Base-by-base conservation (phyloP, 1,139 yeast genomes). In the Yamadazyma trypodendri region DNA sequence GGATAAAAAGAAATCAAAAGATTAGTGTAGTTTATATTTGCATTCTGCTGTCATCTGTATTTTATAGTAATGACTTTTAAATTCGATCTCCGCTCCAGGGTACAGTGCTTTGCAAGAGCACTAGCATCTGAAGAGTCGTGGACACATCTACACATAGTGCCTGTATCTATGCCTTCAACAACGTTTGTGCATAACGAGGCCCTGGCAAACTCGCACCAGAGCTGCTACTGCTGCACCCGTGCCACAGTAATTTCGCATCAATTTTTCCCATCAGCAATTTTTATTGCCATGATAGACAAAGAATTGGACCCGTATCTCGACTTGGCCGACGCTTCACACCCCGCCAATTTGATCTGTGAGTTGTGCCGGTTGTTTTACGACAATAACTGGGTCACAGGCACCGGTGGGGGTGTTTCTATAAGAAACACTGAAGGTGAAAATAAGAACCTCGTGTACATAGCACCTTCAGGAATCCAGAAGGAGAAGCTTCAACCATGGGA, bases 391-490 rank as follows among this genome's bases (percentile, higher is more conserved):
- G 94, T 88, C 45, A 84, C 96, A 0, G 97, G 97, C 4, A 90
- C 97, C 1, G 97, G 96, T 2, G 97, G 97, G 18, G 97, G 97
- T 3, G 83, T 90, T 52, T 84, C 95, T 27, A 84, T 90, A 37
- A 70, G 84, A 45, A 79, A 83, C 36, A 74, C 67, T 21, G 71
- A 69, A 4, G 72, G 72, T 3, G 40, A 42, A 13, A 61, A 69
- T 42, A 66, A 70, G 14, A 71, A 79, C 41, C 55, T 68, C 28
- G 79, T 87, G 14, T 90, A 77, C 56, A 74, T 90, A 32, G 95
- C 97, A 0, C 97, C 97, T 2, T 86, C 96, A 7, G 97, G 97
- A 1, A 95, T 90, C 6, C 97, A 90, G 57, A 90, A 90, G 63
- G 97, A 90, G 60, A 69, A 90, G 46, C 81, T 90, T 75, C 65